Evolutionary conservation across 2,329 filamentous ascomycete genomes (phyloP), one percentile per base, ranked within the genome.

Genomic region (Exophiala sp.): DNA sequence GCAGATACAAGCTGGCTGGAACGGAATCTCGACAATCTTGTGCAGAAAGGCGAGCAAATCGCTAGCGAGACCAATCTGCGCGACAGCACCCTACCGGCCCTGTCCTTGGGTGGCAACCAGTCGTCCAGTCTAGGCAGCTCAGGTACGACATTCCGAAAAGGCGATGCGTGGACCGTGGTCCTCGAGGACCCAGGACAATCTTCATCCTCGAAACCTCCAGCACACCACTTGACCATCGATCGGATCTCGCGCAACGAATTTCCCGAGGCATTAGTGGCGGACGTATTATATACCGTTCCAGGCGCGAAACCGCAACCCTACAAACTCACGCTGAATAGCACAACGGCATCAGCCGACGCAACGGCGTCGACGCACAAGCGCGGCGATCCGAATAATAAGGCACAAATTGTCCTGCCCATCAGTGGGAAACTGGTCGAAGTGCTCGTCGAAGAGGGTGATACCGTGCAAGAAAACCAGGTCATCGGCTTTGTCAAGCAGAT

Each of bases 401-500:
- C 68, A 3, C 82, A 86, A 57, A 69, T 84, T 12, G 69, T 77
- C 2, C 70, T 85, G 6, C 82, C 82, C 0, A 76, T 86, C 11
- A 75, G 79, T 0, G 83, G 83, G 0, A 83, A 80, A 54, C 59
- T 86, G 21, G 76, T 85, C 1, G 83, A 86, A 64, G 69, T 86
- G 1, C 62, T 81, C 2, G 80, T 85, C 0, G 73, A 79, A 5
- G 73, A 75, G 3, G 79, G 79, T 0, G 78, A 82, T 54, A 59
- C 54, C 5, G 68, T 82, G 0, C 65, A 65, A 16, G 70, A 77
- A 55, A 79, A 80, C 1, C 76, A 84, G 36, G 68, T 78, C 0
- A 70, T 86, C 59, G 79, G 72, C 6, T 80, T 86, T 14, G 76
- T 86, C 16, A 79, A 80, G 66, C 83, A 86, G 67, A 85, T 85